Evolutionary conservation across 176 grass and related monocot species (phyloP), one percentile per base, ranked within the genome.

Genomic region (Tillandsia leiboldiana): DNA sequence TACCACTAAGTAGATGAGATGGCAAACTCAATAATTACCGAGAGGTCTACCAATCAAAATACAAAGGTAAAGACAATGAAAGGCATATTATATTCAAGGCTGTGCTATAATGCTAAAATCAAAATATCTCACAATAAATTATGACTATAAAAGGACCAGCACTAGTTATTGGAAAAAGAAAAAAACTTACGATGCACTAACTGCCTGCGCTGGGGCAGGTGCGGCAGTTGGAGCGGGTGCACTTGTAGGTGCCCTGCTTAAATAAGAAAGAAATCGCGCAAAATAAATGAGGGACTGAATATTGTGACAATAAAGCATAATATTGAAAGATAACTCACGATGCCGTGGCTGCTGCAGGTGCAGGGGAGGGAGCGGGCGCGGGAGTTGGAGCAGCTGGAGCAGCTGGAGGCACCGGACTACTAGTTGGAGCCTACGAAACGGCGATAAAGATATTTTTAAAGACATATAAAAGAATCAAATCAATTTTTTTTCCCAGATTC

Each of bases 171-270:
- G 70, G 50, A 22, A 26, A 68, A 68, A 67, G 28, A 70, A 48
- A 83, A 51, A 29, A 47, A 67, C 82, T 87, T 79, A 96, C 91
- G 76, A 78, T 66, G 70, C 84, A 64, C 63, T 82, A 66, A 79
- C 73, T 13, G 79, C 68, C 76, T 81, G 28, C 81, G 75, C 72
- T 75, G 81, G 85, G 70, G 79, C 22, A 51, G 67, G 13, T 65
- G 84, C 17, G 18, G 68, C 72, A 75, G 57, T 63, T 63, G 64
- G 57, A 73, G 81, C 56, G 15, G 79, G 74, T 59, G 65, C 49
- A 63, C 23, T 85, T 26, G 73, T 54, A 75, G 91, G 84, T 53
- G 24, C 50, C 75, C 91, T 96, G 54, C 20, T 59, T 17, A 14
- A 59, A 59, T 59, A 59, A 59, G 20, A 14, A 59, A 18, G 15